Evolutionary conservation across 2,329 filamentous ascomycete genomes (phyloP).

Genomic region (Grosmannia serpens): DNA sequence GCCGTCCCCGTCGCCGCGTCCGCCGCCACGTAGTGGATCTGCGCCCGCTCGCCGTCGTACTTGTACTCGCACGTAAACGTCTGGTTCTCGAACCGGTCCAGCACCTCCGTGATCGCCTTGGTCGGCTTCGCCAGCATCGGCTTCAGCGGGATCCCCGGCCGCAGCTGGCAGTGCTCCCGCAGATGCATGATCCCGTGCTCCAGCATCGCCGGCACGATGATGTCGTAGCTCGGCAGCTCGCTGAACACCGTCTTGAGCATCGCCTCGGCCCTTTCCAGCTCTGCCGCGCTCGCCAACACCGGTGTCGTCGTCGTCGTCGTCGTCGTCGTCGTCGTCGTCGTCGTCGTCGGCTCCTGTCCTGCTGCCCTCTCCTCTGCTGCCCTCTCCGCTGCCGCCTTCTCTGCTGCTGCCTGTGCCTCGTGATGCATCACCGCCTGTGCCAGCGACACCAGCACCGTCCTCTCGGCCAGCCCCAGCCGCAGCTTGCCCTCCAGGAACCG

Average conservation of each 20-base stretch:
- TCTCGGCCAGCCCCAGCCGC: constrained; percentile 82
- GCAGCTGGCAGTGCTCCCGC: constrained; percentile 75
- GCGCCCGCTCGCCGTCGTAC: constrained; percentile 95
- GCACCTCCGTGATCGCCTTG: constrained; percentile 93
- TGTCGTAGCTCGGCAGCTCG: constrained; percentile 88
- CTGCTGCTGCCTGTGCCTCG: constrained; percentile 60
- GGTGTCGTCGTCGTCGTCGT: constrained; percentile 30
- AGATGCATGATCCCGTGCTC: constrained; percentile 77
- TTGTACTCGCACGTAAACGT: constrained; percentile 98
- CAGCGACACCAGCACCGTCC: constrained; percentile 77
- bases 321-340: constrained; percentile 19
- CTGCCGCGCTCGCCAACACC: constrained; percentile 40
- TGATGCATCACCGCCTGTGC: constrained; percentile 82
- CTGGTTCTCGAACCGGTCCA: constrained; percentile 91
- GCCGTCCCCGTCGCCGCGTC: constrained; percentile 51
- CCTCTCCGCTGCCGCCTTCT: too few species aligned
- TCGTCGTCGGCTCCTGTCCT: constrained; percentile 37
- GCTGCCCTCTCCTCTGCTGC: too few species aligned
- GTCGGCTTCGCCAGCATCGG: constrained; percentile 98
- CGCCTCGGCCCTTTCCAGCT: constrained; percentile 73
- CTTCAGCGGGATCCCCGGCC: constrained; percentile 88
- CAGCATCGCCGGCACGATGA: constrained; percentile 83
- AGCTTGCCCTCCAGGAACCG: constrained; percentile 92
- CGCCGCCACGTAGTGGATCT: constrained; percentile 92
- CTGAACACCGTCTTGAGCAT: constrained; percentile 89